A percentile compares a stretch with the other conserved stretches of the same genome.
Conservation (phyloP, 164 flowering plant genomes). For the Vitis cinerea region DNA sequence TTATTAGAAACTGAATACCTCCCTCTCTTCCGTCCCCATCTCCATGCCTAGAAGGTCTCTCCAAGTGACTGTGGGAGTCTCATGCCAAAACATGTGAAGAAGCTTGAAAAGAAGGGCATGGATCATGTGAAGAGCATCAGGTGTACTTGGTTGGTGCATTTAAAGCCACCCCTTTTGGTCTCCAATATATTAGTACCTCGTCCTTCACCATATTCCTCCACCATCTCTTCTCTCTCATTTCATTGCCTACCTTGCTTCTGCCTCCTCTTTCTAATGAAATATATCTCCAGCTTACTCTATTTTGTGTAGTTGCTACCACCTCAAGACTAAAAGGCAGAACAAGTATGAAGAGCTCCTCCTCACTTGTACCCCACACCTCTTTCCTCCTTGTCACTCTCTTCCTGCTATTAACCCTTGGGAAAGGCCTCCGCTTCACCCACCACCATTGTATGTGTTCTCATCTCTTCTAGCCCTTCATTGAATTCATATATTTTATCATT, state of each 20-base stretch:
- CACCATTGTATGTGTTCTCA: conserved; percentile 19
- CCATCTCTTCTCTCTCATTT: background rate
- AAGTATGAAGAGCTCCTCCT: conserved; percentile 17
- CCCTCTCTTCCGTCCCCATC: too few species aligned
- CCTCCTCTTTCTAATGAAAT: background rate
- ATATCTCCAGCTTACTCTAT: background rate
- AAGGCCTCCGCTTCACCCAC: conserved; percentile 24
- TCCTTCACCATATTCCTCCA: background rate
- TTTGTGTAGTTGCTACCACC: too few species aligned
- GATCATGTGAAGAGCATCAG: conserved; percentile 60
- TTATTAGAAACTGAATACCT: too few species aligned
- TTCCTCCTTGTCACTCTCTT: conserved; percentile 23
- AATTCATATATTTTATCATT: background rate
- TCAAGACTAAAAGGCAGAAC: background rate
- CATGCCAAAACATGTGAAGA: conserved; percentile 36
- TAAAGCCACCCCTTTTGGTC: conserved; percentile 16
- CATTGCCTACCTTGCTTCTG: background rate
- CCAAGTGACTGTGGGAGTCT: conserved; percentile 11
- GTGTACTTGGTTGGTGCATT: conserved; percentile 32
- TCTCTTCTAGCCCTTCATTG: background rate
- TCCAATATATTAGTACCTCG: conserved; percentile 4
- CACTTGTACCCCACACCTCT: conserved; percentile 10
- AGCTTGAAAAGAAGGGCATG: conserved; percentile 37
- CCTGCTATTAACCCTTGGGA: conserved; percentile 9
- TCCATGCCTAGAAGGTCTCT: too few species aligned